Evolutionary conservation across 495 filamentous ascomycete genomes (phyloP).

Genomic region (Annulohypoxylon bovei): DNA sequence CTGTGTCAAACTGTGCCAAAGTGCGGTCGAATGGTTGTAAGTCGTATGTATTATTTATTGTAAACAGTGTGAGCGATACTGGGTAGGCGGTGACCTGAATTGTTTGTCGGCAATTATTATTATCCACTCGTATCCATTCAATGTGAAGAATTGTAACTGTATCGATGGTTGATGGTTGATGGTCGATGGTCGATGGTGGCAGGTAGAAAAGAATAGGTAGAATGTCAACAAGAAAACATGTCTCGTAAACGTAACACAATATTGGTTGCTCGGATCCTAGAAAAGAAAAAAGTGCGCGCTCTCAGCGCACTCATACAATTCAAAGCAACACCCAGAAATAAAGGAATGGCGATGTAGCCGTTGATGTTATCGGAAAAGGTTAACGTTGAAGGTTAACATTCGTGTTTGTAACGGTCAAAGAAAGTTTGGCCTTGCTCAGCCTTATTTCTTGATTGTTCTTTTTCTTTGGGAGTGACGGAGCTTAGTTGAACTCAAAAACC

Average conservation of each 20-base stretch:
- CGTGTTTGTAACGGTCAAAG: slow-evolving; percentile 19
- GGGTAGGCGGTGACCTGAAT: neutral
- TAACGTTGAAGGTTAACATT: slow-evolving; percentile 15
- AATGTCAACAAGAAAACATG: slow-evolving; percentile 23
- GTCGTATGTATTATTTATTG: neutral
- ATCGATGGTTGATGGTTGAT: neutral
- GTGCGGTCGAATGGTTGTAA: neutral
- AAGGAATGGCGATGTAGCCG: neutral
- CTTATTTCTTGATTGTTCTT: slow-evolving; percentile 28
- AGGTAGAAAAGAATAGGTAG: neutral
- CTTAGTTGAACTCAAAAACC: slow-evolving; percentile 15
- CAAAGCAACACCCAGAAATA: slow-evolving; percentile 26
- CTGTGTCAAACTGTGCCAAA: neutral
- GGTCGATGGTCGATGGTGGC: neutral
- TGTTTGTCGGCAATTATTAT: neutral
- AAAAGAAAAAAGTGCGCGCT: slow-evolving; percentile 29
- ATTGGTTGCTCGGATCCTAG: slow-evolving; percentile 6
- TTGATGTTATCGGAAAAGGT: slow-evolving; percentile 11
- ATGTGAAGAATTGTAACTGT: slow-evolving; percentile 3
- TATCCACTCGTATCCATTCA: neutral
- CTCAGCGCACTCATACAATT: slow-evolving; percentile 43
- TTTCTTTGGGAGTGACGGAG: slow-evolving; percentile 17
- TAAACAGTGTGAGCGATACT: neutral
- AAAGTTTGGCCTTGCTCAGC: slow-evolving; percentile 25
- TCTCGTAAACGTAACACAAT: slow-evolving; percentile 14